Evolutionary conservation across 441 rosid species (phyloP), one percentile per base, ranked within the genome.

Genomic region (Biscutella laevigata): DNA sequence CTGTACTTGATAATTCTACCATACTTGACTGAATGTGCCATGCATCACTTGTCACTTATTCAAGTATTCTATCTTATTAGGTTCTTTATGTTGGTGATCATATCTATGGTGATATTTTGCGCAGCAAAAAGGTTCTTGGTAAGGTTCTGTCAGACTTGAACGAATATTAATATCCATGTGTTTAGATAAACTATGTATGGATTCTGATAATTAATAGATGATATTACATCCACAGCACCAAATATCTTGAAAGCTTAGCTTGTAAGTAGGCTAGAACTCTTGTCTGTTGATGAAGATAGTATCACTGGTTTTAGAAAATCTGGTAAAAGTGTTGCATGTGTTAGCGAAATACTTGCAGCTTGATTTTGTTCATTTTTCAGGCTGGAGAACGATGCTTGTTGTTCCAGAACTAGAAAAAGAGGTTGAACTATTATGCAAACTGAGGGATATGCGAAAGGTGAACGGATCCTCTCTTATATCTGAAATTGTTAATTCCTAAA

Each of bases 331-430:
- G 58, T 35, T 34, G 36, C 16, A 63, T 56, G 35, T 10, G 6
- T 14, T 49, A 42, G 22, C 38, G n/a, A n/a, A n/a, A n/a, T 20
- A 34, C 62, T 41, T 53, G 7, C 59, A 71, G 63, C 22, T 67
- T 53, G 10, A 47, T 19, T 27, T 32, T 54, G 6, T 32, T 26
- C 19, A 39, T 43, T 55, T 29, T 27, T 44, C 68, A 92, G 99
- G 97, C 19, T 92, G 99, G 95, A 87, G 97, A 57, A 92, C 99
- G 22, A 88, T 88, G 99, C 97, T 92, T 56, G 84, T 92, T 57
- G 95, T 92, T 55, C 95, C 99, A 32, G 99, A 92, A 78, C 92
- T 92, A 62, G 97, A 86, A 68, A 84, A 82, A 62, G 99, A 92
- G 74, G 90, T 92, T 44, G 79, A 86, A 66, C 79, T 92, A 64